Percentiles rank a stretch among this genome's conserved stretches.
Conservation (phyloP, 345 rosid species). For the Nasturtium officinale region DNA sequence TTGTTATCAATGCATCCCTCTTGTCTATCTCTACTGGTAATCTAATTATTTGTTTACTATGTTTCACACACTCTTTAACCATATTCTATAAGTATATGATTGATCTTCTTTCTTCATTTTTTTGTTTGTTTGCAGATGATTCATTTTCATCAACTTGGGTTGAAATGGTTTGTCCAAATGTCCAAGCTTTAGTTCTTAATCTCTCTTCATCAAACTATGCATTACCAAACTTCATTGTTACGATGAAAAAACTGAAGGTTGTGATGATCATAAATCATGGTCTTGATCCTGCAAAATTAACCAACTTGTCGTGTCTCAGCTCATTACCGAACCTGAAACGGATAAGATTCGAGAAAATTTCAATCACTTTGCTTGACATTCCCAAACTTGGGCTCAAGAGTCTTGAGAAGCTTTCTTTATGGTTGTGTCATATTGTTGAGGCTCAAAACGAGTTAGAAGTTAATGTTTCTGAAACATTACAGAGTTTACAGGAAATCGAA, state of each 20-base stretch:
- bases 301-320: slow-evolving; percentile 45
- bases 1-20: slow-evolving; percentile 42
- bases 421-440: slow-evolving; percentile 46
- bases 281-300: slow-evolving; percentile 41
- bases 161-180: slow-evolving; percentile 49
- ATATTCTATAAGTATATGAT: background rate
- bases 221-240: slow-evolving; percentile 54
- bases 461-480: slow-evolving; percentile 39
- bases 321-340: slow-evolving; percentile 50
- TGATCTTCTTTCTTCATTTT: background rate
- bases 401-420: slow-evolving; percentile 54
- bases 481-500: slow-evolving; percentile 52
- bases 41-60: background rate
- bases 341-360: slow-evolving; percentile 55
- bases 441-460: slow-evolving; percentile 12
- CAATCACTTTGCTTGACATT: slow-evolving; percentile 34
- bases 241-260: slow-evolving; percentile 52
- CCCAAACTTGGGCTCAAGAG: slow-evolving; percentile 25
- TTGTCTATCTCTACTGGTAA: slow-evolving; percentile 55
- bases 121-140: slow-evolving; percentile 45
- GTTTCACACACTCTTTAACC: background rate
- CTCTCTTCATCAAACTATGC: slow-evolving; percentile 45
- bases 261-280: slow-evolving; percentile 51
- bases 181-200: slow-evolving; percentile 53
- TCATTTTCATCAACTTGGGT: slow-evolving; percentile 51